Conservation (phyloP, 2,329 filamentous ascomycete species). For the Fusarium heterosporum region DNA sequence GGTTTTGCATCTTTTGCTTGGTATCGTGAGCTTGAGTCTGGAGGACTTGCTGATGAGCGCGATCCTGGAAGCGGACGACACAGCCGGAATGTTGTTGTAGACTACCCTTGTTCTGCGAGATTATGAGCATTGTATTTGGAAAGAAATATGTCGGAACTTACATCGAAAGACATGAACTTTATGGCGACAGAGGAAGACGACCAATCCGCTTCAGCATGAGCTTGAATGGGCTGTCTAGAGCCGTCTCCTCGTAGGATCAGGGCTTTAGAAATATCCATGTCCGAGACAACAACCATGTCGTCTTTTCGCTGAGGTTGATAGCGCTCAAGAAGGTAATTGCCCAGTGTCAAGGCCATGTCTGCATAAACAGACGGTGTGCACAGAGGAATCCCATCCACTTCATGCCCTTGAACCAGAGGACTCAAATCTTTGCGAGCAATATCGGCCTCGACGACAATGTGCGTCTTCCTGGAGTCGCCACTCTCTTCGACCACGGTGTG, state of each 20-base stretch:
- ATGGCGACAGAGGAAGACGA: background rate
- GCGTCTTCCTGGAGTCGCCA: conserved; percentile 25
- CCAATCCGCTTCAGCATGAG: conserved; percentile 38
- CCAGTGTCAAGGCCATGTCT: conserved; percentile 35
- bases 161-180: conserved; percentile 40
- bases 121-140: rapidly evolving
- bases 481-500: conserved; percentile 35
- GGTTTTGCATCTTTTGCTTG: conserved; percentile 32
- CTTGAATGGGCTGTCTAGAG: conserved; percentile 24
- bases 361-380: conserved; percentile 39
- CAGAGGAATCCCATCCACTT: conserved; percentile 38
- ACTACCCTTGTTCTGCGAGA: background rate
- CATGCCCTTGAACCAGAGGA: conserved; percentile 32
- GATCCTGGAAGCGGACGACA: conserved; percentile 30
- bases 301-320: conserved; percentile 27
- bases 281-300: conserved; percentile 34
- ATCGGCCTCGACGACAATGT: conserved; percentile 35
- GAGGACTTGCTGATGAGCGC: conserved; percentile 13
- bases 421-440: conserved; percentile 38
- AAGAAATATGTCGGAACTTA: rapidly evolving
- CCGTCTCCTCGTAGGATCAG: conserved; percentile 26
- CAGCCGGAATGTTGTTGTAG: conserved; percentile 33
- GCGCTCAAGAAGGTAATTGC: conserved; percentile 24
- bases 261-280: conserved; percentile 39
- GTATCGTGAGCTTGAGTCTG: background rate